Evolutionary conservation across 176 grass and related monocot genomes (phyloP).

Genomic region (Oryza officinalis): DNA sequence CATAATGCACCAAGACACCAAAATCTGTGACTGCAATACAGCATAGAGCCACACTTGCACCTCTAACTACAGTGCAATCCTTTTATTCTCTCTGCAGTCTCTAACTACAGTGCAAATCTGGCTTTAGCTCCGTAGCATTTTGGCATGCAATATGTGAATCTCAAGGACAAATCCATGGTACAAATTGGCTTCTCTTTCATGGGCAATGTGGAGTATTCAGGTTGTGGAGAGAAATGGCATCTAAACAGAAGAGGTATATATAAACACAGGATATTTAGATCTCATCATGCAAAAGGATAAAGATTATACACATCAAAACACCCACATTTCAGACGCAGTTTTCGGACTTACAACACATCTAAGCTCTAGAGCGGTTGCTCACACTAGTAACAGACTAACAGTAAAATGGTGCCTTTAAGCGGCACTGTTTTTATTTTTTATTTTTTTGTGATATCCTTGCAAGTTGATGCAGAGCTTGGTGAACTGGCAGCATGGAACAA

Average conservation of each 20-base stretch:
- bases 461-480: conserved; percentile 21
- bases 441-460: neutral
- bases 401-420: conserved; percentile 17
- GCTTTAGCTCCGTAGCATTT: too few species aligned
- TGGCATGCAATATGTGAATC: neutral
- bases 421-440: conserved; percentile 38
- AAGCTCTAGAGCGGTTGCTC: conserved; percentile 27
- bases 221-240: neutral
- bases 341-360: conserved; percentile 4
- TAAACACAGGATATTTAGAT: neutral
- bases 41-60: neutral
- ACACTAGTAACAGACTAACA: conserved; percentile 18
- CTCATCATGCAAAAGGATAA: conserved; percentile 7
- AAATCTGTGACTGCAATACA: neutral
- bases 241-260: neutral
- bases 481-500: conserved; percentile 27
- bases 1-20: neutral
- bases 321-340: neutral
- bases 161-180: neutral
- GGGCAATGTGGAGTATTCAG: neutral
- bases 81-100: neutral
- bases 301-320: conserved; percentile 19
- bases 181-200: neutral
- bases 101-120: too few species aligned
- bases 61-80: neutral